Conservation (phyloP, 306 rosid species). For the Prunus armeniaca region DNA sequence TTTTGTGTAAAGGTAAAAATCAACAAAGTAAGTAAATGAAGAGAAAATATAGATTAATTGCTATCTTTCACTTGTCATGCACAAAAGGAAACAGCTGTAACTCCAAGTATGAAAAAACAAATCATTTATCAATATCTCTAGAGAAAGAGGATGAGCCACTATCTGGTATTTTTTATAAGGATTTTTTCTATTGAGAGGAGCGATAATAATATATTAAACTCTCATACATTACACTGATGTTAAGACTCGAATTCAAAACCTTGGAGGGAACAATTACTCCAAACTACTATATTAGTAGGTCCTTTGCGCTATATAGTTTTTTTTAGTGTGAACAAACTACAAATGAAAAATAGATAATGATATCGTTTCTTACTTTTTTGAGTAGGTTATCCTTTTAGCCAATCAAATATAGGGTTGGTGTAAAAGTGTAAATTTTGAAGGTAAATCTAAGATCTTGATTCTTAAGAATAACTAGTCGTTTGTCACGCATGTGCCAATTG, state of each 20-base stretch:
- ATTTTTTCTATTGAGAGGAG: rapidly evolving
- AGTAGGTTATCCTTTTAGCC: background rate
- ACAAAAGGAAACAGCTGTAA: background rate
- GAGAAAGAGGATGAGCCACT: background rate
- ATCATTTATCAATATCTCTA: background rate
- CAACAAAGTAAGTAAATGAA: background rate
- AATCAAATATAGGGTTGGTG: no score
- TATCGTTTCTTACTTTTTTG: background rate
- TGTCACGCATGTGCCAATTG: no score
- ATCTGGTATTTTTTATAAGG: background rate
- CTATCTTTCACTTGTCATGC: background rate
- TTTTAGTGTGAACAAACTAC: background rate
- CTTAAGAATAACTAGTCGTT: no score
- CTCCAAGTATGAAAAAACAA: background rate
- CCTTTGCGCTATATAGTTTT: background rate
- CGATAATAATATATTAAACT: no score
- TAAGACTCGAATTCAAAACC: no score
- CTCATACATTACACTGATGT: no score
- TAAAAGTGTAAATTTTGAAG: no score
- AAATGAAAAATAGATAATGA: background rate
- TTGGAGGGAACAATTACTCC: no score
- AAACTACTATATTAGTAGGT: no score
- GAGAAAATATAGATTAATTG: no score
- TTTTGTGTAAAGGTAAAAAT: background rate
- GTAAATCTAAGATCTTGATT: no score